Base-by-base conservation (phyloP, 495 filamentous ascomycete genomes). In the Rhypophila decipiens region DNA sequence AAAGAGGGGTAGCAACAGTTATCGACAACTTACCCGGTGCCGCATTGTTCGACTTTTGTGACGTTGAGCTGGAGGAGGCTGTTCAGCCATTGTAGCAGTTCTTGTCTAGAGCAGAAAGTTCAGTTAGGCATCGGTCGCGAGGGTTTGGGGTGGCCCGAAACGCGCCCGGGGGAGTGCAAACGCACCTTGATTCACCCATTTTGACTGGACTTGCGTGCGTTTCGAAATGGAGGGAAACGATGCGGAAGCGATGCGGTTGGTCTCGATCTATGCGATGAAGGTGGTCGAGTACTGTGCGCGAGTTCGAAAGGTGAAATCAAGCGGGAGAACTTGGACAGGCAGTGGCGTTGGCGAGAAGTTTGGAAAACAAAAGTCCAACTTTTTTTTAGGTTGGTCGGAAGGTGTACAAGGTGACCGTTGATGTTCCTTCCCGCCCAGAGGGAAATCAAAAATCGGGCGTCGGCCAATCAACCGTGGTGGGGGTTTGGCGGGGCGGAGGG, bases 1-100 rank as follows among this genome's bases (percentile, higher is more conserved):
- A 38, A 18, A 19, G 12, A 63, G 65, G 66, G 64, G 58, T 63
- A 60, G 57, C 55, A 63, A 51, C 49, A 58, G 53, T 10, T 55
- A 51, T 33, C 13, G 29, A 18, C 43, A 38, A 63, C 86, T 57
- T 86, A 98, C 93, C 93, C 93, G 57, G 93, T 97, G 57, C 93
- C 93, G 69, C 93, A 96, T 76, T 98, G 94, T 70, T 98, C 93
- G 64, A 98, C 86, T 70, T 95, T 96, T 63, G 91, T 96, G 48
- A 98, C 80, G 71, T 97, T 97, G 55, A 97, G 80, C 74, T 95
- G 87, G 46, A 98, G 82, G 43, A 97, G 88, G 77, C 86, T 88
- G 77, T 98, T 98, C 57, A 98, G 72, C 93, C 93, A 98, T 71
- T 84, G 82, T 50, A 98, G 78, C 50, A 98, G 82, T 72, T 98